Conservation (phyloP, 768 basidiomycete genomes). For the Kwoniella bestiolae region DNA sequence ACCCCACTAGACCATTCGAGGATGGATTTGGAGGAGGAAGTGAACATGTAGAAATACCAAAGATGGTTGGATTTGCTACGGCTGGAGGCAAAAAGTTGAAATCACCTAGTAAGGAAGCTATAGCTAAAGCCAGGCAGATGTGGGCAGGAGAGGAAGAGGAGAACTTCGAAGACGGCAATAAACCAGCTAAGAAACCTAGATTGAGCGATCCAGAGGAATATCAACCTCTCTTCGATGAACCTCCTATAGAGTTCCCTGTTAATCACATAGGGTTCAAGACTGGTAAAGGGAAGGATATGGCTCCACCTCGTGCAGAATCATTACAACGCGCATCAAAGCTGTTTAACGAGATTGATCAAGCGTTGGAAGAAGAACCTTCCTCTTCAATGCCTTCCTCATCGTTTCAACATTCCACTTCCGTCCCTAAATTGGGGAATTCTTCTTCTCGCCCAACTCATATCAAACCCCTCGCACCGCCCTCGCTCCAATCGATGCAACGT, state of each 20-base stretch:
- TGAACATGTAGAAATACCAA: neutral
- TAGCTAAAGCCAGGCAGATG: slow-evolving; percentile 10
- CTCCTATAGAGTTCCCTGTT: slow-evolving; percentile 1
- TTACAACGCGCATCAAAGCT: slow-evolving; percentile 17
- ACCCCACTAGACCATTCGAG: neutral
- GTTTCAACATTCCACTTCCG: neutral
- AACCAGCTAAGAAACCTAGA: slow-evolving; percentile 19
- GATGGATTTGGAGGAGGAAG: neutral
- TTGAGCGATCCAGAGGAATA: slow-evolving; percentile 10
- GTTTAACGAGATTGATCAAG: slow-evolving; percentile 18
- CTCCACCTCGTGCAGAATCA: slow-evolving; percentile 27
- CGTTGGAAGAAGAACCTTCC: slow-evolving; percentile 2
- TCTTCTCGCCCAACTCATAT: neutral
- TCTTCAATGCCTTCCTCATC: neutral
- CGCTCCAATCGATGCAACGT: neutral
- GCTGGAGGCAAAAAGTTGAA: slow-evolving; percentile 15
- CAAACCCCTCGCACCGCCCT: neutral
- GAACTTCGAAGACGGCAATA: neutral
- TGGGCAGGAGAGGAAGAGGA: slow-evolving; percentile 7
- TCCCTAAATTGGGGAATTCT: neutral
- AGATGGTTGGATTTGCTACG: slow-evolving; percentile 22
- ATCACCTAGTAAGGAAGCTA: slow-evolving; percentile 18
- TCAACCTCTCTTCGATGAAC: neutral
- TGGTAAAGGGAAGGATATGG: slow-evolving; percentile 28
- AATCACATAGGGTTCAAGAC: slow-evolving; percentile 25